phyloP scores from a whole-genome alignment of 1,139 yeast genomes.

The Suhomyces guaymorum region DNA sequence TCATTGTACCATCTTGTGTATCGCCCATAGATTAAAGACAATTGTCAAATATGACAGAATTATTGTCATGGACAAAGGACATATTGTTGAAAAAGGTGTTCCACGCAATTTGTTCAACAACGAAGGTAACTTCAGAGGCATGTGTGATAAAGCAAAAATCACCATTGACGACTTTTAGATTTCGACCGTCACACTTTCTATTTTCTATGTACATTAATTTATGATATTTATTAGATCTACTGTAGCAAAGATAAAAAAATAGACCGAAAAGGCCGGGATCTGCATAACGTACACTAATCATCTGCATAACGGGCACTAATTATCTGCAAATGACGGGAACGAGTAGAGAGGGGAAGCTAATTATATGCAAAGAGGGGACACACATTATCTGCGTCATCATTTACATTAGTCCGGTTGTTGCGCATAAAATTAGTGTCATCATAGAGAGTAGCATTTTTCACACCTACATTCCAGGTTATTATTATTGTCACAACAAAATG shows the following conservation, averaged over 20 bases:
- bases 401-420: too few species aligned
- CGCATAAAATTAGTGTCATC: too few species aligned
- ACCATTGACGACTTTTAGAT: slow-evolving; percentile 22
- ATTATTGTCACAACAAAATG: too few species aligned
- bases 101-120: slow-evolving; percentile 44
- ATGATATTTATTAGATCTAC: slow-evolving; percentile 4
- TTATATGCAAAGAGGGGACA: too few species aligned
- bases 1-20: slow-evolving; percentile 52
- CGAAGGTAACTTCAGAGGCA: slow-evolving; percentile 22
- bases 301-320: slow-evolving; percentile 1
- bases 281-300: background rate
- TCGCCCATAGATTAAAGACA: slow-evolving; percentile 57
- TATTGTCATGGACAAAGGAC: slow-evolving; percentile 55
- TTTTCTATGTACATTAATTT: slow-evolving; percentile 8
- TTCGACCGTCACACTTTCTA: slow-evolving; percentile 1
- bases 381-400: too few species aligned
- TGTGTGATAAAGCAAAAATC: slow-evolving; percentile 29
- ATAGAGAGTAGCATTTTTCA: too few species aligned
- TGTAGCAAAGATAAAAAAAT: slow-evolving; percentile 1
- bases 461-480: too few species aligned
- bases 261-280: too few species aligned
- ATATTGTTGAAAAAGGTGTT: slow-evolving; percentile 48
- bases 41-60: slow-evolving; percentile 53
- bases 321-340: too few species aligned
- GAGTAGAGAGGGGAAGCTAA: too few species aligned